These are phyloP conservation scores for Sporothrix mexicana DNA, from an alignment of 2,329 filamentous ascomycete species.

Conservation along the genomic window DNA sequence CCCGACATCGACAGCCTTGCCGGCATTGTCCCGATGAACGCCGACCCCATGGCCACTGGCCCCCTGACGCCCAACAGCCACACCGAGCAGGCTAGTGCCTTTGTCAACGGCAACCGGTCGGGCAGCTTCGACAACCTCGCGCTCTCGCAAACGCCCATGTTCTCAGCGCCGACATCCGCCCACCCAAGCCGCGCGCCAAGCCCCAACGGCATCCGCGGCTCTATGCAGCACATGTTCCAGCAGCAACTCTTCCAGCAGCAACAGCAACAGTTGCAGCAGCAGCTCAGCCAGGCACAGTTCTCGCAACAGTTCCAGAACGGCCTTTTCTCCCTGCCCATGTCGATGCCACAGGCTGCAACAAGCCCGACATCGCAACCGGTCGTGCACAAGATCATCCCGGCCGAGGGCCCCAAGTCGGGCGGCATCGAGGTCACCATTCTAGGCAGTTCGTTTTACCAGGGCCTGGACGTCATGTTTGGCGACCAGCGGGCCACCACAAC, in stretches of 20 bases:
- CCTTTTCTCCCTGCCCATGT: slow-evolving; percentile 58
- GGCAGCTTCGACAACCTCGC: slow-evolving; percentile 69
- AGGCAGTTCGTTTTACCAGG: slow-evolving; percentile 78
- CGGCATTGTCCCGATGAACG: slow-evolving; percentile 36
- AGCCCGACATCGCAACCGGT: slow-evolving; percentile 52
- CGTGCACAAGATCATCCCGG: slow-evolving; percentile 83
- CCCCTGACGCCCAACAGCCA: slow-evolving; percentile 71
- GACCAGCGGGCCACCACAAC: slow-evolving; percentile 68
- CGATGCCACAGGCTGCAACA: slow-evolving; percentile 42
- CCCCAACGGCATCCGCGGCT: slow-evolving; percentile 61
- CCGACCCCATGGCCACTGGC: slow-evolving; percentile 44
- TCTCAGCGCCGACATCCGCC: slow-evolving; percentile 73
- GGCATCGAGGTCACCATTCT: slow-evolving; percentile 87
- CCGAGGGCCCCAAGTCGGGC: slow-evolving; percentile 79
- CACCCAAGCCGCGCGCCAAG: slow-evolving; percentile 81
- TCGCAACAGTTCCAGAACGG: slow-evolving; percentile 55
- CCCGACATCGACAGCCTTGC: slow-evolving; percentile 38
- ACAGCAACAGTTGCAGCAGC: slow-evolving; percentile 45
- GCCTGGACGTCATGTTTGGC: slow-evolving; percentile 84
- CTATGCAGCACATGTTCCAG: slow-evolving; percentile 52
- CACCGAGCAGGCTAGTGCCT: slow-evolving; percentile 62
- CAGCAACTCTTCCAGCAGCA: slow-evolving; percentile 46
- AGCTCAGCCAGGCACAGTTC: slow-evolving; percentile 48
- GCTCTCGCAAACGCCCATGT: slow-evolving; percentile 62
- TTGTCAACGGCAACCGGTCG: slow-evolving; percentile 62